Base-by-base conservation (phyloP, 768 basidiomycete species). In the Mrakia gelida region DNA sequence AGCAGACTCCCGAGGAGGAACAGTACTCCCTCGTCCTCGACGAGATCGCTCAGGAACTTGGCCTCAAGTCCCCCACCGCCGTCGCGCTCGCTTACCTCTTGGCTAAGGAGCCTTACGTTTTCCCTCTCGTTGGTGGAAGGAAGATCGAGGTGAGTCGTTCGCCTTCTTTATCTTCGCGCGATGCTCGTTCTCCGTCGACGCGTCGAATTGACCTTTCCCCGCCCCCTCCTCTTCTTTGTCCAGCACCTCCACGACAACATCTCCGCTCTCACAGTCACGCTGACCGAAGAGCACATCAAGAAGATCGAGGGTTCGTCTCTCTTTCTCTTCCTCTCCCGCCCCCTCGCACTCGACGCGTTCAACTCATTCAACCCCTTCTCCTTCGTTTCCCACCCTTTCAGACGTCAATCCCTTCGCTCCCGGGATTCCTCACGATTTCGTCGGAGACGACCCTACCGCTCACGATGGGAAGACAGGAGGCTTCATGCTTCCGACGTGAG, bases 221-320 rank as follows among this genome's bases (percentile, higher is more conserved):
- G 11, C 1, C 63, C 13, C 28, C 5, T 65, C 63, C 26, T 34
- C 30, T 34, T 28, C 63, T 34, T 30, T n/a, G n/a, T n/a, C n/a
- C 63, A 65, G 71, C 71, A 78, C 49, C 77, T 78, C 52, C 43
- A 74, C 23, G 73, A 65, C 41, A 78, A 78, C 77, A 73, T 78
- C 63, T 21, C 30, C 0, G 61, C 71, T 26, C 73, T 78, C 32
- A 43, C 28, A 1, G 43, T 78, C 49, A 78, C 72, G 28, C 71
- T 78, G 1, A 73, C 71, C 45, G 7, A n/a, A 2, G 41, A 63
- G 65, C 54, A 78, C 62, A 73, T 78, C 45, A 45, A 32, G 3
- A 28, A 26, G 43, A 73, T 78, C n/a, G 77, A 78, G 54, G 76
- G 63, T 65, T 7, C 23, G 63, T 65, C 15, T 28, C 32, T 30